These are phyloP conservation scores for Salpingoeca rosetta DNA, from an alignment of 78 protist species.

Conservation along the genomic window DNA sequence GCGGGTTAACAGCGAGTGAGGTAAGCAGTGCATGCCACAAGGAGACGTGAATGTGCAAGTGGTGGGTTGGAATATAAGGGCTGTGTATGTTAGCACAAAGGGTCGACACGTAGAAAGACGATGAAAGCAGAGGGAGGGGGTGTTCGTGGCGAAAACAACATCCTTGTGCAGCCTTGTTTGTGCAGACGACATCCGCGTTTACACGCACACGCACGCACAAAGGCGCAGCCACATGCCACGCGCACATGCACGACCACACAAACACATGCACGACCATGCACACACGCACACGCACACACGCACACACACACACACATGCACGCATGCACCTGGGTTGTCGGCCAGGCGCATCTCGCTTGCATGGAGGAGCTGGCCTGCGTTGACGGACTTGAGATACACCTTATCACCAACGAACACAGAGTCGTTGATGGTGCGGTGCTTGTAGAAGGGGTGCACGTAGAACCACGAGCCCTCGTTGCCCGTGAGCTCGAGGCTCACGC, in stretches of 20 bases:
- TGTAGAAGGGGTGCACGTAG: constrained; percentile 21
- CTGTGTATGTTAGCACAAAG: too few species aligned
- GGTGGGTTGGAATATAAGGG: too few species aligned
- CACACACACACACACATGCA: not conserved
- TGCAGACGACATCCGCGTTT: not conserved
- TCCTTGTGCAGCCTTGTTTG: not conserved
- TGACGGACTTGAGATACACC: not conserved
- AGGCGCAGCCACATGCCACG: not conserved
- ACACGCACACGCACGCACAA: too few species aligned
- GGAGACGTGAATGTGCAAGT: too few species aligned
- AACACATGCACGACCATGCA: not conserved
- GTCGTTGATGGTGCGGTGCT: constrained; percentile 10
- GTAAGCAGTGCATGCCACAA: too few species aligned
- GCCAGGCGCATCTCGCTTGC: constrained; percentile 4
- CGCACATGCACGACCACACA: not conserved
- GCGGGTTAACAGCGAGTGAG: too few species aligned
- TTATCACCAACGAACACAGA: not conserved
- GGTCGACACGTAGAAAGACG: too few species aligned
- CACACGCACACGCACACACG: not conserved
- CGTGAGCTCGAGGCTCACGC: constrained; percentile 6
- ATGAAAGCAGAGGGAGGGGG: too few species aligned
- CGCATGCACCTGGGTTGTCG: not conserved
- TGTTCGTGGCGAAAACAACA: not conserved
- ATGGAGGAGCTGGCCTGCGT: not conserved
- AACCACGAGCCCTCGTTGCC: constrained; percentile 35